Evolutionary conservation across 2,329 filamentous ascomycete species (phyloP).

Genomic region (Cercospora sesami): DNA sequence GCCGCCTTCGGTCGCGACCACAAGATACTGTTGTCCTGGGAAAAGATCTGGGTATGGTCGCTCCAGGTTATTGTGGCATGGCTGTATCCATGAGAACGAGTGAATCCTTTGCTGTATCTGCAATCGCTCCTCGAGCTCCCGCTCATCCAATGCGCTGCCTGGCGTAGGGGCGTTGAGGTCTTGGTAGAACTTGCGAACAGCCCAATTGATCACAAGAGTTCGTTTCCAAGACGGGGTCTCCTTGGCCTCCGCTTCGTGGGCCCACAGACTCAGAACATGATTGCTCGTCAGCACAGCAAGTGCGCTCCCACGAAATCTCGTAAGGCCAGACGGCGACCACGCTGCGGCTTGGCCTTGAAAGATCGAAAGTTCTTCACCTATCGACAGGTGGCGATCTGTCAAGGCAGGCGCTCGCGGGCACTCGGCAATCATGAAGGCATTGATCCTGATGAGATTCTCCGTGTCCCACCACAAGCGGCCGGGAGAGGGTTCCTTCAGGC

Average conservation of each 20-base stretch:
- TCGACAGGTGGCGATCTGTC: constrained; percentile 51
- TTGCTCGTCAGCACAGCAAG: constrained; percentile 60
- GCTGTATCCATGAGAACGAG: constrained; percentile 45
- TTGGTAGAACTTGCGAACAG: constrained; percentile 46
- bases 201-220: constrained; percentile 54
- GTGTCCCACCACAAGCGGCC: constrained; percentile 17
- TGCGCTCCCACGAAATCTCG: constrained; percentile 54
- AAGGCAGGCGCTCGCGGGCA: constrained; percentile 49
- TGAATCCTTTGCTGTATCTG: constrained; percentile 43
- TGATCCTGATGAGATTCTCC: constrained; percentile 47
- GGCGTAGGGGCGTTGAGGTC: constrained; percentile 10
- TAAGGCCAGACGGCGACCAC: constrained; percentile 61
- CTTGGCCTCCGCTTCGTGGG: constrained; percentile 46
- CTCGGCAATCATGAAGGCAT: constrained; percentile 55
- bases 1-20: constrained; percentile 46
- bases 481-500: constrained; percentile 26
- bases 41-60: constrained; percentile 8
- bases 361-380: constrained; percentile 60
- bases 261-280: constrained; percentile 58
- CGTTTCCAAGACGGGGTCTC: constrained; percentile 53
- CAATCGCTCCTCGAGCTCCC: constrained; percentile 18
- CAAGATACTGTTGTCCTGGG: constrained; percentile 36
- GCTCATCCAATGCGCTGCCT: constrained; percentile 26
- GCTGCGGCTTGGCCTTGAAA: constrained; percentile 52
- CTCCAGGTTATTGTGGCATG: constrained; percentile 21